Conservation (phyloP, 495 filamentous ascomycete species). For the Hypoxylon rickii region DNA sequence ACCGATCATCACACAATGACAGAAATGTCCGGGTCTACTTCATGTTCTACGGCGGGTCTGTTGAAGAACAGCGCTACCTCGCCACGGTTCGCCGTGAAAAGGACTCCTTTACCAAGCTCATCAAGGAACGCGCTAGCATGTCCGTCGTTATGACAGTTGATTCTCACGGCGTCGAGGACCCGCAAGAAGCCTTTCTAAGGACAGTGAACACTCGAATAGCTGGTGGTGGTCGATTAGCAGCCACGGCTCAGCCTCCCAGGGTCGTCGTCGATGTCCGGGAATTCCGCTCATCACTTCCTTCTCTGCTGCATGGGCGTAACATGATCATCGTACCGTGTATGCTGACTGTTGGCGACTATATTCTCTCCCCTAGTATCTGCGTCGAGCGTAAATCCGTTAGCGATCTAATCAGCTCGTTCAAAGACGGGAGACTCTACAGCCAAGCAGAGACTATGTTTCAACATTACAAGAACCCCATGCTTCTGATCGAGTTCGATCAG, state of each 20-base stretch:
- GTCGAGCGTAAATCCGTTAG: constrained; percentile 92
- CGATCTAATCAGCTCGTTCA: constrained; percentile 89
- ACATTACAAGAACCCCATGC: constrained; percentile 87
- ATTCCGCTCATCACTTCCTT: constrained; percentile 90
- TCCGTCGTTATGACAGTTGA: constrained; percentile 78
- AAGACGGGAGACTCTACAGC: constrained; percentile 86
- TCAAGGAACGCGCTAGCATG: constrained; percentile 93
- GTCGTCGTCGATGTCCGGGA: constrained; percentile 96
- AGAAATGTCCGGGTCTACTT: constrained; percentile 92
- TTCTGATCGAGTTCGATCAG: constrained; percentile 97
- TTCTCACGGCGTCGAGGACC: constrained; percentile 71
- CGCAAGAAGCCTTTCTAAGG: constrained; percentile 89
- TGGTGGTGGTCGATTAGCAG: constrained; percentile 84
- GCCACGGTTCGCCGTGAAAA: constrained; percentile 89
- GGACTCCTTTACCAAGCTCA: constrained; percentile 90
- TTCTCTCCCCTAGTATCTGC: constrained; percentile 86
- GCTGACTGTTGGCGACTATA: constrained; percentile 96
- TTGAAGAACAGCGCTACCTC: constrained; percentile 95
- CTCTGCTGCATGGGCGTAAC: constrained; percentile 83
- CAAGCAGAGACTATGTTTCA: constrained; percentile 94
- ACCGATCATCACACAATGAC: constrained; percentile 89
- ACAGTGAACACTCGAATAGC: constrained; percentile 97
- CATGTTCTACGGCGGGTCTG: constrained; percentile 90
- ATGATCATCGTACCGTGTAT: constrained; percentile 90
- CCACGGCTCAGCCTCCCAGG: constrained; percentile 87